phyloP scores from a whole-genome alignment of 805 yeast genomes.

The Wilhelminamyces savonicus region DNA sequence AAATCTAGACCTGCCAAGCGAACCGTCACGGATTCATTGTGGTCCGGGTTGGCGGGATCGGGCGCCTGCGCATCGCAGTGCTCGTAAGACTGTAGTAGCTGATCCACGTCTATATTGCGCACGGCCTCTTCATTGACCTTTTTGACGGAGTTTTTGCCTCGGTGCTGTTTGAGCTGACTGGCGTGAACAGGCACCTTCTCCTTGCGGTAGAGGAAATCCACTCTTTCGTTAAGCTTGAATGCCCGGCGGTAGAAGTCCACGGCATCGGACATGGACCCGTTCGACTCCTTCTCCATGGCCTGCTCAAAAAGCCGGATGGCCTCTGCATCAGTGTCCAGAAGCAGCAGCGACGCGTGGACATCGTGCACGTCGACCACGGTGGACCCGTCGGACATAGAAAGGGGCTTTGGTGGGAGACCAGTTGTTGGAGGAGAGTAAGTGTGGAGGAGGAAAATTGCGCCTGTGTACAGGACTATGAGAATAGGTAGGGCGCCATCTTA shows the following conservation, averaged over 20 bases:
- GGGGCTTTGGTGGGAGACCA: no score
- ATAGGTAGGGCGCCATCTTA: no score
- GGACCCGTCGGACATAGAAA: no score
- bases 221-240: constrained; percentile 48
- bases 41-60: constrained; percentile 11
- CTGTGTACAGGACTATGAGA: no score
- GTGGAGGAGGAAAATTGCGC: no score
- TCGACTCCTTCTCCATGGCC: constrained; percentile 66
- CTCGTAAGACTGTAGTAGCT: constrained; percentile 31
- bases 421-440: no score
- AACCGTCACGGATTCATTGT: constrained; percentile 12
- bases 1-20: constrained; percentile 18
- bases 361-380: no score
- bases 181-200: constrained; percentile 38
- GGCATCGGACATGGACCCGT: constrained; percentile 80
- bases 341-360: no score
- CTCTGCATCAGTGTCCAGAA: constrained; percentile 8
- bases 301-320: constrained; percentile 64
- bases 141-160: constrained; percentile 22
- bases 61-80: constrained; percentile 24
- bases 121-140: constrained; percentile 31
- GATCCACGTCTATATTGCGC: constrained; percentile 35
- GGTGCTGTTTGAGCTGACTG: constrained; percentile 13
- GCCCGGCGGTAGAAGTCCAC: constrained; percentile 68
- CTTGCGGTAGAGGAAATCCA: constrained; percentile 64